Conservation (phyloP, 1,284 basidiomycete genomes). For the Porogramme epimiltina region DNA sequence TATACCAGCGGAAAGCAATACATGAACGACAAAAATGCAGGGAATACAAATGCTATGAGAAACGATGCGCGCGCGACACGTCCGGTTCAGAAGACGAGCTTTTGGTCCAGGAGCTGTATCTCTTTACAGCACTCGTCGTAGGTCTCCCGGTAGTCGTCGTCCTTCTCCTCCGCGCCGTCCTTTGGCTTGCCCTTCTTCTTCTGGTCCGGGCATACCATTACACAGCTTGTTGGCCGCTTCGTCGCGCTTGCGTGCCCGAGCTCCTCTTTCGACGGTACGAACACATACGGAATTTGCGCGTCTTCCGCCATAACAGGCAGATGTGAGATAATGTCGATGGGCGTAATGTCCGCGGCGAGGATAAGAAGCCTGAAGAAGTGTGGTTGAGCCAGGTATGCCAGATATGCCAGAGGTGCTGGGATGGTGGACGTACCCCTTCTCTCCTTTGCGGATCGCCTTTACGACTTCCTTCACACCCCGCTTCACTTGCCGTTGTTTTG, state of each 20-base stretch:
- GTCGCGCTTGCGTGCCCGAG: conserved; percentile 95
- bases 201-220: conserved; percentile 86
- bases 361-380: conserved; percentile 72
- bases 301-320: conserved; percentile 96
- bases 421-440: conserved; percentile 85
- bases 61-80: conserved; percentile 6
- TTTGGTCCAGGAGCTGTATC: conserved; percentile 79
- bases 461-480: conserved; percentile 97
- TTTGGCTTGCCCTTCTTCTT: conserved; percentile 73
- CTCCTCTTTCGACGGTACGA: conserved; percentile 89
- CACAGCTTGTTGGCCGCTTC: conserved; percentile 97
- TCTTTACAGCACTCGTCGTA: conserved; percentile 87
- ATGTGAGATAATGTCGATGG: conserved; percentile 98
- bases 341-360: conserved; percentile 96
- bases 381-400: conserved; percentile 5
- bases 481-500: conserved; percentile 91
- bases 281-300: conserved; percentile 91
- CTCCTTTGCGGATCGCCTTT: conserved; percentile 93
- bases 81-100: conserved; percentile 58
- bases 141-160: conserved; percentile 81
- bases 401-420: too few species aligned
- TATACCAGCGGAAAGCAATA: conserved; percentile 15
- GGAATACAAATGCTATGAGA: conserved; percentile 17
- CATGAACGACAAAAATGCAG: conserved; percentile 14
- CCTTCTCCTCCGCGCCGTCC: conserved; percentile 62